phyloP scores from a whole-genome alignment of 495 filamentous ascomycete genomes.

The Penicillium lividum region DNA sequence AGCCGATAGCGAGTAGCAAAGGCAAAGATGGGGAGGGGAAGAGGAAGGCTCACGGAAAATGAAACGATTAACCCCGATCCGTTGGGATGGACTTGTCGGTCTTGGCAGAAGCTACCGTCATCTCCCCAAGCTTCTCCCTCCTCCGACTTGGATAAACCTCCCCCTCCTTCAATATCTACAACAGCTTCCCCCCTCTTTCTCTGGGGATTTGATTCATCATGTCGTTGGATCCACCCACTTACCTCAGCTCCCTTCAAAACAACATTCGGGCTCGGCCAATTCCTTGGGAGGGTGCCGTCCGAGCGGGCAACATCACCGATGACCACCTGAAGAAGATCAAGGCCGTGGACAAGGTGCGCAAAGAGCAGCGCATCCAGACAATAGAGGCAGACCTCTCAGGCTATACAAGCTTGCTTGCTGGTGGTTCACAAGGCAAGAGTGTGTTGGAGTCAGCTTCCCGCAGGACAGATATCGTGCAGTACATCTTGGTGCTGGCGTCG shows the following conservation, averaged over 20 bases:
- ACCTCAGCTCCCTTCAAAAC: constrained; percentile 87
- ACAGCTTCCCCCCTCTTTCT: constrained; percentile 6
- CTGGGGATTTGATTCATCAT: constrained; percentile 45
- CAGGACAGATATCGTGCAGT: constrained; percentile 86
- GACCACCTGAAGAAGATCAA: constrained; percentile 95
- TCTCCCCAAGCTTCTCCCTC: constrained; percentile 30
- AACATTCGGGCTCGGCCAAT: constrained; percentile 94
- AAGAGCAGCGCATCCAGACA: constrained; percentile 78
- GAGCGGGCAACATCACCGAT: constrained; percentile 91
- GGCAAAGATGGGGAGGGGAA: constrained; percentile 3
- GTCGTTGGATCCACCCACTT: constrained; percentile 88
- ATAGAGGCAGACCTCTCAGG: constrained; percentile 76
- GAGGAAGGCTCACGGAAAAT: constrained; percentile 10
- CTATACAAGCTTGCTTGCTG: constrained; percentile 78
- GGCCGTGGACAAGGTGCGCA: constrained; percentile 93
- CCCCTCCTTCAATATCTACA: constrained; percentile 9
- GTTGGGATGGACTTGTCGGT: constrained; percentile 26
- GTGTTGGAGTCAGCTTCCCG: constrained; percentile 79
- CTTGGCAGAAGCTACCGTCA: constrained; percentile 37
- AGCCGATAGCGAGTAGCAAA: background rate
- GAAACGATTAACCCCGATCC: constrained; percentile 19
- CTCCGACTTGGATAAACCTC: constrained; percentile 16
- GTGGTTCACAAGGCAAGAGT: constrained; percentile 66
- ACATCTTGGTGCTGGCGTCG: constrained; percentile 84
- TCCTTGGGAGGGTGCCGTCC: constrained; percentile 96